Base-by-base conservation (phyloP, 306 rosid genomes). In the Arachis hypogaea region DNA sequence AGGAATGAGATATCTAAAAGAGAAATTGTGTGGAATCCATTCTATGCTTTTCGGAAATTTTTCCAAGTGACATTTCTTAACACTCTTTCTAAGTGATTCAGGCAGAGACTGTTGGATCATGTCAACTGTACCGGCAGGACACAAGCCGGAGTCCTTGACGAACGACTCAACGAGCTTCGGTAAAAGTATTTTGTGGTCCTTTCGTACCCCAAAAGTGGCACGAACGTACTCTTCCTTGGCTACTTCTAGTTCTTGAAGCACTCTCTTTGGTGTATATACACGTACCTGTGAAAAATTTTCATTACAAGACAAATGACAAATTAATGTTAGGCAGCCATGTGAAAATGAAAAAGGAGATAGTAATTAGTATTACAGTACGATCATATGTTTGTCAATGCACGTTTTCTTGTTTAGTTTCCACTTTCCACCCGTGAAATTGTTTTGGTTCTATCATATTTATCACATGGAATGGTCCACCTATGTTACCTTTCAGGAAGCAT, bases 151-250 rank as follows among this genome's bases (percentile, higher is more conserved):
- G 18, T 90, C 92, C 86, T 91, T 91, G 7, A 86, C 69, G 16
- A 84, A 94, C 63, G 97, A 86, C 76, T 94, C 96, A 0, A 94
- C 85, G 3, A 89, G 80, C 88, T 89, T 94, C 0, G 98, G 98
- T 6, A 94, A 61, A n/a, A 89, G 63, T 62, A 91, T 74, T 79
- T 84, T 89, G 5, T 66, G 74, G 80, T 86, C 94, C 72, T 94
- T 91, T 47, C 92, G 82, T 67, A 89, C 80, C 14, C 97, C 95
- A 30, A 85, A 89, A 16, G 90, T 82, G 56, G 90, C 97, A 55
- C 86, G 70, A 46, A 87, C 70, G 82, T 87, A 91, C 85, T 91
- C 97, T 79, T 88, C 95, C 77, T 91, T 88, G n/a, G 97, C 95
- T 66, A 78, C 81, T 79, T 88, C 89, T 57, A 91, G 88, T 76